phyloP scores from a whole-genome alignment of 1,284 basidiomycete species.

The Cerrena zonata region DNA sequence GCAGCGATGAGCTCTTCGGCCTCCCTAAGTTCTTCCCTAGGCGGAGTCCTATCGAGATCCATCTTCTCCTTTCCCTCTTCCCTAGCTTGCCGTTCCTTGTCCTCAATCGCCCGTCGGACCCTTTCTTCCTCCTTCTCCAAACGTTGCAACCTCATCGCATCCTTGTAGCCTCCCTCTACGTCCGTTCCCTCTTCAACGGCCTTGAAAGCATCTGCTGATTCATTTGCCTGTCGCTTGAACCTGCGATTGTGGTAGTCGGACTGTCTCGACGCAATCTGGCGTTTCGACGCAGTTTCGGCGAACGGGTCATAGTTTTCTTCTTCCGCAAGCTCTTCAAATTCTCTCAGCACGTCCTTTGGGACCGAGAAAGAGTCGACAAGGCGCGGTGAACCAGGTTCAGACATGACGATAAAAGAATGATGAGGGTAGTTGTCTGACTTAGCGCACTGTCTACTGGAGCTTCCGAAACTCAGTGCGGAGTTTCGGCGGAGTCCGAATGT shows the following conservation, averaged over 20 bases:
- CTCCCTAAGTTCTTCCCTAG: conserved; percentile 67
- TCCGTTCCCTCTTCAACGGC: conserved; percentile 56
- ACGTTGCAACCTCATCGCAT: conserved; percentile 88
- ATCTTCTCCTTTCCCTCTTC: conserved; percentile 79
- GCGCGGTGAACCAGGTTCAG: conserved; percentile 22
- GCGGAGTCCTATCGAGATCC: conserved; percentile 85
- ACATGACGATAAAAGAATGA: not conserved
- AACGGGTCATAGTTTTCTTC: conserved; percentile 91
- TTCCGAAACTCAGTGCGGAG: conserved; percentile 9
- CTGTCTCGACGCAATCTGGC: conserved; percentile 91
- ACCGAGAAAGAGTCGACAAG: conserved; percentile 83
- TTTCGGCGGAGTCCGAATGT: no score
- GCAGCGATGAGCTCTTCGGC: conserved; percentile 63
- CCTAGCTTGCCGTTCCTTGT: conserved; percentile 76
- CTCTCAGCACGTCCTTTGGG: conserved; percentile 90
- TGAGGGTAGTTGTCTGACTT: conserved; percentile 9
- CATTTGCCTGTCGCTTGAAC: conserved; percentile 76
- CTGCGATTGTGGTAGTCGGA: conserved; percentile 93
- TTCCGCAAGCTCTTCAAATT: conserved; percentile 88
- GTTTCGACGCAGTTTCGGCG: conserved; percentile 83
- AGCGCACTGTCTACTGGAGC: not conserved
- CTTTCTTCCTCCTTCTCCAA: conserved; percentile 91
- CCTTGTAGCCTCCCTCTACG: conserved; percentile 87
- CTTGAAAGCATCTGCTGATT: conserved; percentile 76
- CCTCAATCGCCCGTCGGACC: conserved; percentile 80